These are phyloP conservation scores for Schizophyllum commune DNA, from an alignment of 1,284 basidiomycete species.

Conservation along the genomic window DNA sequence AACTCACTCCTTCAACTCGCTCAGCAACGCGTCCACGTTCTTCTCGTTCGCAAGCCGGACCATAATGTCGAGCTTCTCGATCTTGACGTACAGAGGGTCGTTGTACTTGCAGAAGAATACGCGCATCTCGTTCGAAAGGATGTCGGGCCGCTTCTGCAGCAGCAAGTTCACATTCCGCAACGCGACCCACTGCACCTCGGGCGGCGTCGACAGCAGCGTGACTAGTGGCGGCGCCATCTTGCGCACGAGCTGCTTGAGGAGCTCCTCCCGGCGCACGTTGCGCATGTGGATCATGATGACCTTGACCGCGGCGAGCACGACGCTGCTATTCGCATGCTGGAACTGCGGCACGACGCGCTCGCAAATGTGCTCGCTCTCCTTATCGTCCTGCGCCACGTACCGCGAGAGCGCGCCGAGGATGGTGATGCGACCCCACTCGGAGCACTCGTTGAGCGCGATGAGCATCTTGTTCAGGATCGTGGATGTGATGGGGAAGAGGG, in stretches of 20 bases:
- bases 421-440: constrained; percentile 97
- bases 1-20: constrained; percentile 88
- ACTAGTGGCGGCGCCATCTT: constrained; percentile 98
- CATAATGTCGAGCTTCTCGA: constrained; percentile 98
- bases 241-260: constrained; percentile 80
- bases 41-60: constrained; percentile 88
- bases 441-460: constrained; percentile 95
- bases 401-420: constrained; percentile 83
- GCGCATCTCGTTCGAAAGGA: constrained; percentile 92
- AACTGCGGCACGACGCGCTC: constrained; percentile 98
- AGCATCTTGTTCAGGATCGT: constrained; percentile 84
- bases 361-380: constrained; percentile 97
- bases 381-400: constrained; percentile 79
- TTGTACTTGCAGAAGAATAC: constrained; percentile 99
- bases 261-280: constrained; percentile 74
- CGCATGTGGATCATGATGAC: constrained; percentile 98
- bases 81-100: constrained; percentile 97
- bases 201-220: constrained; percentile 68
- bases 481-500: constrained; percentile 77
- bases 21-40: constrained; percentile 91
- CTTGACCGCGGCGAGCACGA: constrained; percentile 93
- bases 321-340: constrained; percentile 93
- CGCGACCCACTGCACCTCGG: constrained; percentile 94
- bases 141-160: constrained; percentile 85
- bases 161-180: constrained; percentile 95